Evolutionary conservation across 2,329 filamentous ascomycete genomes (phyloP), one percentile per base, ranked within the genome.

Genomic region (Westerdykella aurantiaca): DNA sequence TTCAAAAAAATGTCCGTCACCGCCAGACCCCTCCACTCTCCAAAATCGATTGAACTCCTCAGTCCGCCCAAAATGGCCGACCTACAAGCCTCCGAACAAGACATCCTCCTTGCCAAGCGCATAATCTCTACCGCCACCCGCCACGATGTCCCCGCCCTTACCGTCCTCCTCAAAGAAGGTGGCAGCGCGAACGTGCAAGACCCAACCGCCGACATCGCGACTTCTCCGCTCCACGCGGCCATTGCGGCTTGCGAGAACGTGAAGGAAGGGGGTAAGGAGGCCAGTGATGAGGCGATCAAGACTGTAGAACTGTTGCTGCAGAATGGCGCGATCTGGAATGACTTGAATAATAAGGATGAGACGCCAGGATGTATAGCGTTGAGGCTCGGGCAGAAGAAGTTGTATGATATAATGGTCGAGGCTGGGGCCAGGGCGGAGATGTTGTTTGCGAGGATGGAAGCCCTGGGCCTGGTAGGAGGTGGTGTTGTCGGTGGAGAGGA

Each of bases 251-350:
- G 61, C 25, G 62, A 61, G 14, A 58, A 57, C n/a, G 54, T 46
- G 1, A 18, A 35, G 10, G 58, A 60, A 17, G 55, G 60, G 2
- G 56, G 52, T 29, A 60, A 63, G 48, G 55, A 62, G 44, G 55
- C 51, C 1, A 49, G 48, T 7, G 56, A 63, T 14, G 52, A 56
- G 31, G 61, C 59, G 0, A 39, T 65, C 5, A 51, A 61, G 34
- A 66, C 61, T 0, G 56, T 66, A 13, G 46, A 62, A 14, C 45
- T 63, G 7, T 39, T 67, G 23, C 57, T 67, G 10, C 50, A 64
- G 38, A 66, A 67, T 44, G 64, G 64, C n/a, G 63, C 61, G 14
- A 66, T 67, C 43, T 67, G 63, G 64, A 67, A 67, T 41, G 64
- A 66, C 41, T 45, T 66, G 44, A 65, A 66, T 50, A 61, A 58